phyloP scores from a whole-genome alignment of 768 basidiomycete genomes.

The Xerocomus brunneocitrinus region DNA sequence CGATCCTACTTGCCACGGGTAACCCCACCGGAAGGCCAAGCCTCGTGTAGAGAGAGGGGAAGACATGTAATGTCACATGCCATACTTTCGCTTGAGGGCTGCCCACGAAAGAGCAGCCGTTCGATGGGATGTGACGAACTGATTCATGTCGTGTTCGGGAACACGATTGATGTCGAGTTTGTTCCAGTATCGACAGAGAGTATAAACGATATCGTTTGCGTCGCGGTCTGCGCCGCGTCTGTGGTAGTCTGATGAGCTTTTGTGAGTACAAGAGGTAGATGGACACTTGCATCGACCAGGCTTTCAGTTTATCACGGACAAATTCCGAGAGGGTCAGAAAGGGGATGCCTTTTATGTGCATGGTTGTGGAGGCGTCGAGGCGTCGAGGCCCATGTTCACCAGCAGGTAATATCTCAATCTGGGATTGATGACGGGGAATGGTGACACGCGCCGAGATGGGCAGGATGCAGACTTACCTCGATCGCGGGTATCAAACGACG shows the following conservation, averaged over 20 bases:
- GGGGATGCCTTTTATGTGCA: conserved; percentile 65
- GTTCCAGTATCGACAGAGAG: conserved; percentile 74
- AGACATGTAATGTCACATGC: conserved; percentile 36
- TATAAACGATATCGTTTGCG: conserved; percentile 71
- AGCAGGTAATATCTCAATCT: conserved; percentile 83
- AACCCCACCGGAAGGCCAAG: background rate
- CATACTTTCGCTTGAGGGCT: conserved; percentile 71
- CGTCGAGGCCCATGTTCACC: conserved; percentile 78
- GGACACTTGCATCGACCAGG: conserved; percentile 68
- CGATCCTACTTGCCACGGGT: background rate
- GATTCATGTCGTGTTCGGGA: conserved; percentile 80
- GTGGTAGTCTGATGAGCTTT: conserved; percentile 18
- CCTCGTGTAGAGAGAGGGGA: conserved; percentile 2
- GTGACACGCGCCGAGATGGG: background rate
- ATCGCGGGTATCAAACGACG: conserved; percentile 72
- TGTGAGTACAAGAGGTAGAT: background rate
- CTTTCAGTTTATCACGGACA: conserved; percentile 77
- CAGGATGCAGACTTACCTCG: conserved; percentile 44
- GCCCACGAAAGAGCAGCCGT: conserved; percentile 69
- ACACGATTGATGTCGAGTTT: conserved; percentile 82
- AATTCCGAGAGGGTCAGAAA: conserved; percentile 86
- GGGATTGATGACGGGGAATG: conserved; percentile 7
- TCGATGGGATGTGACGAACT: conserved; percentile 58
- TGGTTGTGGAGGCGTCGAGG: conserved; percentile 63
- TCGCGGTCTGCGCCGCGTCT: conserved; percentile 70